Evolutionary conservation across 805 yeast genomes (phyloP).

Genomic region (Cyberlindnera bimundalis): DNA sequence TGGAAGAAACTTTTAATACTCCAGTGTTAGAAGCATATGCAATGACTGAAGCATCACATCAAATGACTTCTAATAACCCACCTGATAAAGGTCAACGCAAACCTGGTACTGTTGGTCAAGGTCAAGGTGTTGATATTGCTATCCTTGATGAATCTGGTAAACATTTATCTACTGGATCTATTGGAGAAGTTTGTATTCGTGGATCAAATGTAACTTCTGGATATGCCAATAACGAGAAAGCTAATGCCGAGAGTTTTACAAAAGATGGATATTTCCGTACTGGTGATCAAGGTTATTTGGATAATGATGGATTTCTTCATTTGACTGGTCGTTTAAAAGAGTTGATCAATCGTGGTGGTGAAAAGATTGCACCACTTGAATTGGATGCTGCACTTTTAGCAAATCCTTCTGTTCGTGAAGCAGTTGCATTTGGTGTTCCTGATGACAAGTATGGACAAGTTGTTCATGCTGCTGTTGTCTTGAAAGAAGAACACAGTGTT

Average conservation of each 20-base stretch:
- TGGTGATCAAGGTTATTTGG: constrained; percentile 71
- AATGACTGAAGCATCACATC: constrained; percentile 81
- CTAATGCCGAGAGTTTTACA: constrained; percentile 65
- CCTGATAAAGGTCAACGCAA: constrained; percentile 64
- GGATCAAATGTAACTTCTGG: constrained; percentile 72
- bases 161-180: constrained; percentile 44
- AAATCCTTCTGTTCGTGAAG: constrained; percentile 63
- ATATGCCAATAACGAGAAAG: constrained; percentile 67
- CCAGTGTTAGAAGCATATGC: constrained; percentile 79
- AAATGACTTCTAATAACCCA: constrained; percentile 67
- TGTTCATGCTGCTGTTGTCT: constrained; percentile 67
- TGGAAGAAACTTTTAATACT: constrained; percentile 55
- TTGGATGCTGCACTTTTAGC: constrained; percentile 58
- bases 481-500: constrained; percentile 36
- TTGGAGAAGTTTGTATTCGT: constrained; percentile 67
- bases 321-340: constrained; percentile 73
- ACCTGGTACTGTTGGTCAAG: constrained; percentile 73
- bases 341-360: constrained; percentile 74
- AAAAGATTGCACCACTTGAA: constrained; percentile 72
- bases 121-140: constrained; percentile 63
- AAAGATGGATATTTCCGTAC: constrained; percentile 60
- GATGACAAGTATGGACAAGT: constrained; percentile 69
- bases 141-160: constrained; percentile 51
- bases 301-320: constrained; percentile 53
- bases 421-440: constrained; percentile 65